Conservation (phyloP, 805 yeast genomes). For the Cyberlindnera mississippiensis region DNA sequence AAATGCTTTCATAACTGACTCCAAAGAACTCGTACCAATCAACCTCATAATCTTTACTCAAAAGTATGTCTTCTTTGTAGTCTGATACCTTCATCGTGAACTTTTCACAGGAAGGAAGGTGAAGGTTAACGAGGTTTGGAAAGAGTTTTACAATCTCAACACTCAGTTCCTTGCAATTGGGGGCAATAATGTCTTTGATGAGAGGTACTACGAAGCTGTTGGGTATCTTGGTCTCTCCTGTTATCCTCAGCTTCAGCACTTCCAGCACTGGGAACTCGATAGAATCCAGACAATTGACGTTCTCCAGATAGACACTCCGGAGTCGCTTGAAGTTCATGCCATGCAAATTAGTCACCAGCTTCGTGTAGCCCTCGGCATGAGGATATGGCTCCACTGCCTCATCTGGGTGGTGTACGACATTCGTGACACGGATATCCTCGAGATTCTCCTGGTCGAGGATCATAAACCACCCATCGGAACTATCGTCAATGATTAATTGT, state of each 20-base stretch:
- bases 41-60: background rate
- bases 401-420: background rate
- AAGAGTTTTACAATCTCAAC: background rate
- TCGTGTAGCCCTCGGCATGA: background rate
- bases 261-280: slow-evolving; percentile 3
- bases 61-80: background rate
- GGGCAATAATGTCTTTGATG: slow-evolving; percentile 2
- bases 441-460: background rate
- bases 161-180: background rate
- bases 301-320: slow-evolving; percentile 1
- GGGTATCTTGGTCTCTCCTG: background rate
- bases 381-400: background rate
- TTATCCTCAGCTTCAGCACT: background rate
- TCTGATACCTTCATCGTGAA: background rate
- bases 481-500: background rate
- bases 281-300: slow-evolving; percentile 5
- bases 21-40: background rate
- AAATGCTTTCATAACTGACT: background rate
- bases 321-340: slow-evolving; percentile 1
- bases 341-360: slow-evolving; percentile 2
- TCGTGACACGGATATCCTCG: background rate
- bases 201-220: slow-evolving; percentile 1
- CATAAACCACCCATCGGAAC: background rate
- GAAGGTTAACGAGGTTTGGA: slow-evolving; percentile 1
- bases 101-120: slow-evolving; percentile 1